Evolutionary conservation across 441 rosid species (phyloP).

Genomic region (Geranium incanum): DNA sequence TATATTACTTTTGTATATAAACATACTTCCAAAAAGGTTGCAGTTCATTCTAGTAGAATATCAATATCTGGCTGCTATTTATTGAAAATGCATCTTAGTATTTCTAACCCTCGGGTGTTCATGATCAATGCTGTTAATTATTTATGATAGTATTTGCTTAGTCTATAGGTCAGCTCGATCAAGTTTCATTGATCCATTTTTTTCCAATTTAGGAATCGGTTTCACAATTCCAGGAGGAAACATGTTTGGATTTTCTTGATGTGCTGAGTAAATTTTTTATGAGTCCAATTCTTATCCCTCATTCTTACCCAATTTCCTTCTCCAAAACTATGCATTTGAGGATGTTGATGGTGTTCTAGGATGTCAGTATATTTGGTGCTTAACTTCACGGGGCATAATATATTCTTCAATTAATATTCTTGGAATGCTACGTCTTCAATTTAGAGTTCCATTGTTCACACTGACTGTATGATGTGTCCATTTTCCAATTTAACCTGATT

Average conservation of each 20-base stretch:
- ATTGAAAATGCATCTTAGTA: not conserved
- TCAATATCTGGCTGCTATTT: not conserved
- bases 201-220: not conserved
- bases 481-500: not conserved
- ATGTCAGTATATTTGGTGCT: not conserved
- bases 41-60: not conserved
- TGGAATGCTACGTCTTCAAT: not conserved
- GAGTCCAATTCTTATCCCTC: not conserved
- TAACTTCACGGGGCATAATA: not conserved
- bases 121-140: not conserved
- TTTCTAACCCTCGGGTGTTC: not conserved
- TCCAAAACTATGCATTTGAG: not conserved
- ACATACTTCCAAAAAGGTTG: not conserved
- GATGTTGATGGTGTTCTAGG: not conserved
- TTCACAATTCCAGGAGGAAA: not conserved
- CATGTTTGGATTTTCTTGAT: not conserved
- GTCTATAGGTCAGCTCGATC: not conserved
- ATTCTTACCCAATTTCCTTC: not conserved
- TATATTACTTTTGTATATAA: no score
- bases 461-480: not conserved
- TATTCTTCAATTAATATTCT: not conserved
- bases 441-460: not conserved
- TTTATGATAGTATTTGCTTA: not conserved
- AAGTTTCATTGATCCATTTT: not conserved
- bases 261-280: not conserved